Percentiles rank a stretch among this genome's conserved stretches.
Evolutionary conservation across 2,329 filamentous ascomycete species (phyloP).

Genomic region (Aspergillus pseudoviridinutans): DNA sequence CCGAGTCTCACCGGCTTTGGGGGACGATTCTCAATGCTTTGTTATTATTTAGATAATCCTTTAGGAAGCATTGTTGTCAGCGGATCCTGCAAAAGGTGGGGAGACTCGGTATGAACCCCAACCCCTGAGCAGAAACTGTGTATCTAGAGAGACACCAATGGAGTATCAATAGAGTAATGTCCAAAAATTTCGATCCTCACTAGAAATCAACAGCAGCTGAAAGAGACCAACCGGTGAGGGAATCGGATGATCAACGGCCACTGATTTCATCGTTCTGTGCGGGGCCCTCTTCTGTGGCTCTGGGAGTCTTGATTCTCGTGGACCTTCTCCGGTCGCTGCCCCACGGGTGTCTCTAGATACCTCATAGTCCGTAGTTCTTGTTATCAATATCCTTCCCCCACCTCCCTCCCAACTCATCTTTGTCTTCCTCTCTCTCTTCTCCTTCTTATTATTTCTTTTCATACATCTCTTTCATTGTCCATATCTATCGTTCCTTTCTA

Average conservation of each 20-base stretch:
- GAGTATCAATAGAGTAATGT: background rate
- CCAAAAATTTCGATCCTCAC: no score
- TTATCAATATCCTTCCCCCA: conserved; percentile 12
- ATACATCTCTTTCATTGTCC: background rate
- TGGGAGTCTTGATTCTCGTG: background rate
- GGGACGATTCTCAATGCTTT: background rate
- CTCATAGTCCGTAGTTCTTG: conserved; percentile 7
- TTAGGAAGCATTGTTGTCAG: background rate
- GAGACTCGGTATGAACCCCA: background rate
- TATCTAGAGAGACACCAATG: background rate
- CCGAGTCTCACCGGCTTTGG: background rate
- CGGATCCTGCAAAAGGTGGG: background rate
- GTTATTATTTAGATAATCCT: background rate
- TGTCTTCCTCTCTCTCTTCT: background rate
- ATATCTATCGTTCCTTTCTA: background rate
- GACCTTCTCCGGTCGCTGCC: conserved; percentile 15
- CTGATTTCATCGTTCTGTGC: background rate
- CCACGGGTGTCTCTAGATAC: conserved; percentile 15
- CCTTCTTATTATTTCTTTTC: background rate
- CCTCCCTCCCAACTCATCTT: background rate
- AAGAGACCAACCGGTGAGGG: background rate
- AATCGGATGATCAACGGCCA: conserved; percentile 2
- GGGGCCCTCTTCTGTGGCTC: background rate
- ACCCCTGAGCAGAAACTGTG: background rate
- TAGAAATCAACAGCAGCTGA: background rate